Evolutionary conservation across 495 filamentous ascomycete species (phyloP), one percentile per base, ranked within the genome.

Genomic region (Poronia punctata): DNA sequence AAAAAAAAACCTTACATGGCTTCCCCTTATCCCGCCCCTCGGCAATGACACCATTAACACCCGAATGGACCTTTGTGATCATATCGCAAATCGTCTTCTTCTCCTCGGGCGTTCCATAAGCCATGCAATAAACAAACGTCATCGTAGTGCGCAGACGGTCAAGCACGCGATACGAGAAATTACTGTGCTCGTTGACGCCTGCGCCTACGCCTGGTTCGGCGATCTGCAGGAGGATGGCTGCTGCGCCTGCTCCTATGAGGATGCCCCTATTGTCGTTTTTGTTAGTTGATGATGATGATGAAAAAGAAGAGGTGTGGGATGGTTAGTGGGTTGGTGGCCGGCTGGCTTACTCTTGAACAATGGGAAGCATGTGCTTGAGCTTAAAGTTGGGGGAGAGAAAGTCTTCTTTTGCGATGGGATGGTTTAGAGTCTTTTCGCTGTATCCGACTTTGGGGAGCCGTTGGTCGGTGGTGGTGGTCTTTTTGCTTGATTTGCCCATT

Each of bases 71-170:
- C 10, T 50, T 49, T 41, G 67, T 56, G 6, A 65, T 59, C 47
- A 64, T 57, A 11, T 62, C 53, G 20, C 65, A 52, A 24, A 68
- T 52, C 5, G 43, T 35, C 23, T 45, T 35, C 27, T 61, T 65
- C 42, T 68, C 65, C 5, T 54, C 33, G 0, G 48, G 29, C 3
- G 64, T 61, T 3, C 62, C 65, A 35, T 53, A 68, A 6, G 48
- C 45, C 61, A 67, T 66, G 43, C 62, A 66, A 45, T 68, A 70
- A 20, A 70, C 49, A 36, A 56, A 68, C 16, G 64, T 64, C 60
- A 70, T 65, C 3, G 61, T 68, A 0, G 65, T 64, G 4, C 64
- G 62, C 5, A 70, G 62, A 7, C 62, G 55, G 40, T 70, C 65
- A 15, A 61, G 20, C 1, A 60, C 62, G 5, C 64, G 55, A 43